Percentiles rank a stretch among this genome's conserved stretches.
Evolutionary conservation across 208 protist species (phyloP).

Genomic region (Acanthamoeba triangularis): DNA sequence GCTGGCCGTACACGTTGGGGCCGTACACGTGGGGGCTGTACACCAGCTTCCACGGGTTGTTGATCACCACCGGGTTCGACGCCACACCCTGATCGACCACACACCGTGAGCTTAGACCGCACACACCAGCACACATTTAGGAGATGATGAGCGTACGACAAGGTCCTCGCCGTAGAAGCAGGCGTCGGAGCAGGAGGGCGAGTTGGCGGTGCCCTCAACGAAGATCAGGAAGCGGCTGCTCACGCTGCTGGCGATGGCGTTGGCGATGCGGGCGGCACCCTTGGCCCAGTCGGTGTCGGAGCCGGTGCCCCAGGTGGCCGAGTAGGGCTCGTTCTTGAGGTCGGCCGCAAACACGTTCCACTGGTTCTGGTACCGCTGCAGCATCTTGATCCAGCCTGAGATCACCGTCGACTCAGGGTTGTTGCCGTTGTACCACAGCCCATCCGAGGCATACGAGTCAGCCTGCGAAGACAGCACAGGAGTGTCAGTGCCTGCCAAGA

Average conservation of each 20-base stretch:
- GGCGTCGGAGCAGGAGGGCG: constrained; percentile 37
- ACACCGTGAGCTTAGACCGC: neutral
- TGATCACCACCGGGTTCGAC: constrained; percentile 39
- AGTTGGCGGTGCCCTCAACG: constrained; percentile 58
- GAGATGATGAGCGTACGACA: neutral
- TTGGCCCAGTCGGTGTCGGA: constrained; percentile 11
- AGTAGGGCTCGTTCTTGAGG: constrained; percentile 69
- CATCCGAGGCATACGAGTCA: neutral
- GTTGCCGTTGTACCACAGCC: constrained; percentile 65
- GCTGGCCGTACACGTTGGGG: constrained; percentile 72
- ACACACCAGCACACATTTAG: neutral
- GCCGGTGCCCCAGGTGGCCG: constrained; percentile 65
- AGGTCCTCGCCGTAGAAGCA: constrained; percentile 80
- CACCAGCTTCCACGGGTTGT: constrained; percentile 75
- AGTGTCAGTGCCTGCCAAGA: too few relatives aligned
- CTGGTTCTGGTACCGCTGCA: constrained; percentile 2
- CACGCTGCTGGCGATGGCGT: neutral
- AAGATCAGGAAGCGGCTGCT: constrained; percentile 46
- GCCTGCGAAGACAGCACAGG: neutral
- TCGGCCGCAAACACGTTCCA: constrained; percentile 72
- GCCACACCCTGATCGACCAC: neutral
- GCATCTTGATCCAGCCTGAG: constrained; percentile 21
- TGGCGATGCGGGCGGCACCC: constrained; percentile 40
- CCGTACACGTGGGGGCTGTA: constrained; percentile 80
- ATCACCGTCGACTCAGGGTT: constrained; percentile 65